These are phyloP conservation scores for Secale cereale DNA, from an alignment of 176 grass and related monocot genomes.

Conservation along the genomic window DNA sequence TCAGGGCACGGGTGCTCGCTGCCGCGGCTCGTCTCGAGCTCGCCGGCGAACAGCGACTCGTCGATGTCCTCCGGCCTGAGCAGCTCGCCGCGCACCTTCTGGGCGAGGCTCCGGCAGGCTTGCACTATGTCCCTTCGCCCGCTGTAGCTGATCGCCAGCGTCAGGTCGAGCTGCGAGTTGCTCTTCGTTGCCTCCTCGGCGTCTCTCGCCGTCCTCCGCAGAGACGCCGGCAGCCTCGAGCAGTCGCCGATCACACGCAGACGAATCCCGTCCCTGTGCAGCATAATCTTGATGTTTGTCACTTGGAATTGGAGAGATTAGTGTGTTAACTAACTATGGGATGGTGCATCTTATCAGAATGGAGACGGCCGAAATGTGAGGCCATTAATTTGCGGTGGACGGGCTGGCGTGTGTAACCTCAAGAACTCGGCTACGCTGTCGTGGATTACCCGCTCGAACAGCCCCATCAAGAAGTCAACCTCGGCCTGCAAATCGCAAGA, in stretches of 20 bases:
- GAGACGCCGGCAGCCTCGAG: slow-evolving; percentile 49
- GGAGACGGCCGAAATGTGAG: background rate
- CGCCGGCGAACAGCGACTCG: slow-evolving; percentile 41
- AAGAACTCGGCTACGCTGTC: slow-evolving; percentile 38
- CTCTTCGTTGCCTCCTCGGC: slow-evolving; percentile 41
- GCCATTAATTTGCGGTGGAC: background rate
- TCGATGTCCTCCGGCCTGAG: slow-evolving; percentile 62
- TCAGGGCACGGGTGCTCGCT: slow-evolving; percentile 40
- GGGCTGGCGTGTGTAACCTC: slow-evolving; percentile 30
- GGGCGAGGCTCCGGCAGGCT: slow-evolving; percentile 47
- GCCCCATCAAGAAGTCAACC: slow-evolving; percentile 58
- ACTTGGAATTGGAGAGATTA: background rate
- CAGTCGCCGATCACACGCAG: slow-evolving; percentile 54
- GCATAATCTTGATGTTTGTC: background rate
- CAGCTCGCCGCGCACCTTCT: slow-evolving; percentile 37
- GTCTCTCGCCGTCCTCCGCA: slow-evolving; percentile 42
- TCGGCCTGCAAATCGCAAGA: slow-evolving; percentile 44
- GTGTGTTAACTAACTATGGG: too few species aligned
- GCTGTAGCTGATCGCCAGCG: slow-evolving; percentile 64
- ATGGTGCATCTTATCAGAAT: slow-evolving; percentile 23
- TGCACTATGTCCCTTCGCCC: slow-evolving; percentile 58
- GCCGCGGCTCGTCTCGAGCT: slow-evolving; percentile 51
- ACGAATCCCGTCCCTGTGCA: slow-evolving; percentile 45
- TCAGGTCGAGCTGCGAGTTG: slow-evolving; percentile 46
- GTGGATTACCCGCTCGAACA: slow-evolving; percentile 52